Base-by-base conservation (phyloP, 768 basidiomycete species). In the Paxillus rubicundulus region DNA sequence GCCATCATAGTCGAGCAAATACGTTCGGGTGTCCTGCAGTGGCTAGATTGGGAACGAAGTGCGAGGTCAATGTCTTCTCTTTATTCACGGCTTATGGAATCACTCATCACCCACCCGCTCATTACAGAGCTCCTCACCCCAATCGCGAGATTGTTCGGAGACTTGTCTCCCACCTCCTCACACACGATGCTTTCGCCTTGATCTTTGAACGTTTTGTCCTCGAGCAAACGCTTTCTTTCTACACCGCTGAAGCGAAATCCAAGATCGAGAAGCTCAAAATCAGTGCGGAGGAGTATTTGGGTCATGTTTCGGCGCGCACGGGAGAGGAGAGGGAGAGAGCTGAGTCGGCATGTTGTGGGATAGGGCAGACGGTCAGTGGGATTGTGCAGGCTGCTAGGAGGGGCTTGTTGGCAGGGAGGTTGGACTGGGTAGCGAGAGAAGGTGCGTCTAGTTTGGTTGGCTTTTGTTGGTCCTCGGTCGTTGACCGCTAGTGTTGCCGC, bases 151-250 rank as follows among this genome's bases (percentile, higher is more conserved):
- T 69, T 39, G 74, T 91, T 38, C 67, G 68, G 3, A 61, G 65
- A 3, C 78, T 92, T n/a, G 72, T 89, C 45, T 60, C 69, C 0
- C 81, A 85, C 50, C 76, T 91, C 45, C 67, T 76, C 44, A 72
- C 71, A 4, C 82, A 89, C 54, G 72, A 76, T 24, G 76, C 82
- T 52, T 92, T 88, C 58, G 59, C 60, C 2, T 53, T 76, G 18
- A 60, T 74, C 21, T 84, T 91, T 49, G 84, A 89, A 59, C 71
- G 76, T 8, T 75, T 69, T 52, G 81, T 85, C 58, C 57, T 86
- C 39, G 67, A 75, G 17, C 56, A 73, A 17, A 84, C 86, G 0
- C 62, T 67, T 17, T 63, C 71, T 1, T 87, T 79, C 61, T 91
- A 87, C 60, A 47, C 68, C 0, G 65, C 58, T 0, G 83, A 90